A percentile compares a stretch with the other conserved stretches of the same genome.
These are phyloP conservation scores for Colletotrichum scovillei DNA, from an alignment of 2,329 filamentous ascomycete genomes.

Conservation along the genomic window DNA sequence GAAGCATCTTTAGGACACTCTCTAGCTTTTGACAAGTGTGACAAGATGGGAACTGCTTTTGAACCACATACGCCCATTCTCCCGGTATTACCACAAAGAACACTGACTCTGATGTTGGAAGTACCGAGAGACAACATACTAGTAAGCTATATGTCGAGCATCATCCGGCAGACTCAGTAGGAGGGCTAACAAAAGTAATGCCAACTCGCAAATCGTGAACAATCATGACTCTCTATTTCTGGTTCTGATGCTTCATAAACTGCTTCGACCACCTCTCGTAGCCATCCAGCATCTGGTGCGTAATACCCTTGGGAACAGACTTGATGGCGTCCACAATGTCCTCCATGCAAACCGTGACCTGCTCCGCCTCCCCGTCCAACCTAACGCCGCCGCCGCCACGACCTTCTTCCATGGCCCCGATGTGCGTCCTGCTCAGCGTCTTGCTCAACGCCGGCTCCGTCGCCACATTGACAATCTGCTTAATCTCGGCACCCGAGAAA, in stretches of 20 bases:
- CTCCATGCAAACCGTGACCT: slow-evolving; percentile 47
- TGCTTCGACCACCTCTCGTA: slow-evolving; percentile 67
- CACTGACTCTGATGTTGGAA: no score
- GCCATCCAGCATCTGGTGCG: slow-evolving; percentile 64
- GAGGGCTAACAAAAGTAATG: background rate
- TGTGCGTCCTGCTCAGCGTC: slow-evolving; percentile 36
- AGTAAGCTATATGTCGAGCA: no score
- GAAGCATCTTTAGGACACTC: no score
- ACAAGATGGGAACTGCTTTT: no score
- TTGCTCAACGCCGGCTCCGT: slow-evolving; percentile 55
- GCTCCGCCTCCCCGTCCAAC: background rate
- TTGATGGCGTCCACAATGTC: slow-evolving; percentile 58
- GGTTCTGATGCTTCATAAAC: slow-evolving; percentile 30
- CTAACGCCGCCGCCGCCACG: slow-evolving; percentile 38
- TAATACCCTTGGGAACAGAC: slow-evolving; percentile 67
- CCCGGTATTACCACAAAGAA: no score
- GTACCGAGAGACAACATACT: background rate
- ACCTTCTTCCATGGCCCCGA: slow-evolving; percentile 40
- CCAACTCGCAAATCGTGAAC: no score
- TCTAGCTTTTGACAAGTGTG: no score
- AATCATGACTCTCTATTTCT: slow-evolving; percentile 16
- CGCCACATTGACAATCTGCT: slow-evolving; percentile 60
- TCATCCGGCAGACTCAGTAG: background rate
- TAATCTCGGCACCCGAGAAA: slow-evolving; percentile 87
- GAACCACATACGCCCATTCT: no score